Evolutionary conservation across 345 rosid species (phyloP).

Genomic region (Lepidium sativum): DNA sequence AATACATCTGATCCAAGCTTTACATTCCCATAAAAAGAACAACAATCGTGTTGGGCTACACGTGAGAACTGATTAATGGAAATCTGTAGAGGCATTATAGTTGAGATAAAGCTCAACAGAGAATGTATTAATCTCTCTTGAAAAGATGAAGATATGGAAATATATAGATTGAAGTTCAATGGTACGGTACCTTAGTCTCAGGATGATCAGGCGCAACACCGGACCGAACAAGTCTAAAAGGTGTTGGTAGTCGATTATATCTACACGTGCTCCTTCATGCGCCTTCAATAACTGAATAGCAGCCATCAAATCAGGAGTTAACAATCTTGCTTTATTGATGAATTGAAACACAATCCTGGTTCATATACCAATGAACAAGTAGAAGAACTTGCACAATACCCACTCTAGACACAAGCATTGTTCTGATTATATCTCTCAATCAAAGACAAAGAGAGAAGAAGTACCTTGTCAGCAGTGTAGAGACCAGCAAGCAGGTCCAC

Average conservation of each 20-base stretch:
- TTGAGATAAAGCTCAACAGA: slow-evolving; percentile 40
- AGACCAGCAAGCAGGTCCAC: slow-evolving; percentile 90
- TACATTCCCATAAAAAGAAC: slow-evolving; percentile 75
- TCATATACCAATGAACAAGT: neutral
- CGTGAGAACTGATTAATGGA: slow-evolving; percentile 84
- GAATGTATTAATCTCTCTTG: neutral
- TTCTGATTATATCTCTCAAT: neutral
- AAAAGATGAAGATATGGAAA: neutral
- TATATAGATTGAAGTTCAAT: neutral
- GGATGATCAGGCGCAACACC: slow-evolving; percentile 98
- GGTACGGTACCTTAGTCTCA: slow-evolving; percentile 72
- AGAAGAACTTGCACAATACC: neutral
- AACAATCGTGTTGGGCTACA: slow-evolving; percentile 51
- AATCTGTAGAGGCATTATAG: slow-evolving; percentile 59
- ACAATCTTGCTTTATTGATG: neutral
- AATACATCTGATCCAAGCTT: slow-evolving; percentile 59
- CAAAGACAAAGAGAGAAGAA: neutral
- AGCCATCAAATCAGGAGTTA: neutral
- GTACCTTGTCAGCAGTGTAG: slow-evolving; percentile 83
- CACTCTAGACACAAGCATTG: neutral
- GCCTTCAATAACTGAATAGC: slow-evolving; percentile 53
- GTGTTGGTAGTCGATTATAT: slow-evolving; percentile 82
- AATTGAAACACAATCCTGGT: neutral
- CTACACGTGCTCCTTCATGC: slow-evolving; percentile 54
- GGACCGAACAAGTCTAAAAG: slow-evolving; percentile 88